Evolutionary conservation across 2,329 filamentous ascomycete species (phyloP), one percentile per base, ranked within the genome.

Genomic region (Colletotrichum agaves): DNA sequence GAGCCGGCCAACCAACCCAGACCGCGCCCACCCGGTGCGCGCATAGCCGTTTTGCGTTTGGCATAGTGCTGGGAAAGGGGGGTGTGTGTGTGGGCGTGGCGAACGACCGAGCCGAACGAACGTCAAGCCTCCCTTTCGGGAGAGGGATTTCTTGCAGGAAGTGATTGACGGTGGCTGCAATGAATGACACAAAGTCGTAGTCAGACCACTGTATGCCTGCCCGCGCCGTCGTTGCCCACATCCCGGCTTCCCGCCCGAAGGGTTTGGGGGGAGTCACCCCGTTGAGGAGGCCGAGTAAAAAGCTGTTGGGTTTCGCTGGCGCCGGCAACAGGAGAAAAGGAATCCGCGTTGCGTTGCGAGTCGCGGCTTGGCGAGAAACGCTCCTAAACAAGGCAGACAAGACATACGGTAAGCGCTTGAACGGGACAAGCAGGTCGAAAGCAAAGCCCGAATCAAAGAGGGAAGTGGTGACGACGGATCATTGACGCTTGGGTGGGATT

Each of bases 1-100:
- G 33, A 49, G 15, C 19, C 37, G 31, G 27, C 55, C 35, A 43
- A 39, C 52, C 35, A 39, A 39, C 53, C 55, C 23, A 46, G 19
- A 52, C 37, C 37, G 41, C 39, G 17, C 15, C 41, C 39, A 58
- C 41, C 41, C 55, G 57, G 57, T 43, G 35, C 57, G 59, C 52
- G 63, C 52, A 52, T 44, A 43, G 50, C 63, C 44, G 63, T 31
- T 63, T 57, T 53, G 27, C 44, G 63, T 50, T 35, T 62, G 58
- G 63, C 63, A 27, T 33, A 43, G 35, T 37, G 49, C 50, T 23
- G 43, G 33, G 44, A 39, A 59, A 43, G 55, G 23, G 11, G 31
- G 27, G 43, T 37, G 56, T 17, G 31, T 39, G 56, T 37, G 56
- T 17, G 31, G 31, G 44, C 56, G 41, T 62, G 63, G 63, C 50